Evolutionary conservation across 352 stramenopile genomes (phyloP), one percentile per base, ranked within the genome.

Genomic region (Phytophthora kernoviae): DNA sequence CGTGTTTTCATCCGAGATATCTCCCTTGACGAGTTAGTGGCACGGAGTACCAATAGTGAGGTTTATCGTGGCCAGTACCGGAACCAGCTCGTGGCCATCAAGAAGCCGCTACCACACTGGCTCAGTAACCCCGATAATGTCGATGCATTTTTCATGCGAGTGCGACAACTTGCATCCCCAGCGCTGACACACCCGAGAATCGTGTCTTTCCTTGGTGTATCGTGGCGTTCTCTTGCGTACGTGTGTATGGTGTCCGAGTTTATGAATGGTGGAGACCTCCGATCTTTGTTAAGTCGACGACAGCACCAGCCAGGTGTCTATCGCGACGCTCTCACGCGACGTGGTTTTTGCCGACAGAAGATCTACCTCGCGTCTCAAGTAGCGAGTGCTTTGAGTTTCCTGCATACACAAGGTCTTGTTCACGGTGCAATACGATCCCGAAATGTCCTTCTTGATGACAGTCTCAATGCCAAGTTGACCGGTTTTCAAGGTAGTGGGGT

Each of bases 181-280:
- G 53, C 62, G 12, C 48, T 91, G 0, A 70, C 75, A 1, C 75
- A 88, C 41, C 60, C 66, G 4, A 54, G 68, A 10, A 71, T 88
- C 6, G 71, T 88, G 20, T 65, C 57, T 5, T 80, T 84, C 36
- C 15, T 84, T 12, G 76, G 76, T 15, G 77, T 86, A 15, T 74
- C 79, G 15, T 88, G 78, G 74, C 66, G 68, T 15, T 81, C 73
- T 18, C 58, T 83, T 11, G 49, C 57, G 24, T 79, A 88, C 27
- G 46, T 88, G 30, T 79, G 68, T 33, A 63, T 76, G 32, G 57
- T 88, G 39, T 81, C 65, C 20, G 79, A 87, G 55, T 87, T 84
- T 47, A 85, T 88, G 79, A 70, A 70, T 54, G 56, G 65, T 18
- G 74, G 79, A 6, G 78, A 88, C 50, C 55, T 88, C 12, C 66